Evolutionary conservation across 208 protist species (phyloP).

Genomic region (Balamuthia mandrillaris): DNA sequence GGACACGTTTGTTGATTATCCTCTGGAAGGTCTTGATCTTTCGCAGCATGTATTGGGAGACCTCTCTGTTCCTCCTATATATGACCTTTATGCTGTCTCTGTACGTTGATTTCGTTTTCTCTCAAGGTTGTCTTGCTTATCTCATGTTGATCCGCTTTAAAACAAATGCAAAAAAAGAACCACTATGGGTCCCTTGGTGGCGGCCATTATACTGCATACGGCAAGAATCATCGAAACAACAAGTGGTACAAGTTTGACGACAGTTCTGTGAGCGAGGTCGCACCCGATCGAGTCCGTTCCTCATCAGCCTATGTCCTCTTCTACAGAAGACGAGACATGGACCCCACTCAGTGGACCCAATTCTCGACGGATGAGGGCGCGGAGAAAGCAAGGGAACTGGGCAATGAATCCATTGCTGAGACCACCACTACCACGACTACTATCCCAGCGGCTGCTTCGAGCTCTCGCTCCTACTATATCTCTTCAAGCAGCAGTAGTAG

Average conservation of each 20-base stretch:
- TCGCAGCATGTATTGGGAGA: conserved; percentile 15
- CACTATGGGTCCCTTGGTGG: conserved; percentile 63
- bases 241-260: conserved; percentile 68
- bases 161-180: conserved; percentile 35
- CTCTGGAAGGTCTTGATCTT: conserved; percentile 54
- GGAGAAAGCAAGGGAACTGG: too few relatives aligned
- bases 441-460: too few relatives aligned
- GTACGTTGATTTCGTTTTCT: background rate
- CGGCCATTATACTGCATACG: conserved; percentile 72
- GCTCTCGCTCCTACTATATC: too few relatives aligned
- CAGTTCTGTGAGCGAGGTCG: background rate
- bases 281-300: conserved; percentile 23
- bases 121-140: background rate
- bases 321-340: conserved; percentile 43
- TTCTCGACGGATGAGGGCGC: too few relatives aligned
- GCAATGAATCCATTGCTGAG: too few relatives aligned
- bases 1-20: conserved; percentile 67
- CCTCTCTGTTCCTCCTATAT: conserved; percentile 38
- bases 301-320: conserved; percentile 63
- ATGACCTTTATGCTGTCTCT: conserved; percentile 67
- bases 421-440: too few relatives aligned
- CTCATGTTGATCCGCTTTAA: background rate
- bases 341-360: too few relatives aligned
- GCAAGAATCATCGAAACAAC: conserved; percentile 41
- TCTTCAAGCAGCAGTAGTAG: too few relatives aligned